phyloP scores from a whole-genome alignment of 2,329 filamentous ascomycete species.

The Venturia pyrina region DNA sequence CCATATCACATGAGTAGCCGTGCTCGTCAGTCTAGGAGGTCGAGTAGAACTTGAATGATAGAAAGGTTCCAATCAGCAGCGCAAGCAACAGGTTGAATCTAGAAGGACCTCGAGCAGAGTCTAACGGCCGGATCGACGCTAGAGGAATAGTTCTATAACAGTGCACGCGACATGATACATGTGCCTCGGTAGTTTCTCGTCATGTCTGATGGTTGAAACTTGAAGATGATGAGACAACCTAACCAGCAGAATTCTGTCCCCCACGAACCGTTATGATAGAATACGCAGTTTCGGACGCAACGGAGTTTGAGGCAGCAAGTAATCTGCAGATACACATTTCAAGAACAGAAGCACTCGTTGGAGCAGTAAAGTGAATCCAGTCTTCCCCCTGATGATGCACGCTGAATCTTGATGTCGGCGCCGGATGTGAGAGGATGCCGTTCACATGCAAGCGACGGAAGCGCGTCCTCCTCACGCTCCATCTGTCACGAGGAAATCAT shows the following conservation, averaged over 20 bases:
- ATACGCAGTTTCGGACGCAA: neutral
- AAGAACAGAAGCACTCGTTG: no score
- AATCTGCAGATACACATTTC: no score
- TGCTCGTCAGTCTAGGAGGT: neutral
- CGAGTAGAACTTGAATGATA: no score
- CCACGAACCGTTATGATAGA: neutral
- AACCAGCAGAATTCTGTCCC: neutral
- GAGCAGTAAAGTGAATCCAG: no score
- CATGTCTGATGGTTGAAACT: neutral
- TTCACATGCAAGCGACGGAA: conserved; percentile 1
- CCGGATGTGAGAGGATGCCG: neutral
- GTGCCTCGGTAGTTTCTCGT: neutral
- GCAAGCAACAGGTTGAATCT: neutral
- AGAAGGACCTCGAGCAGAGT: no score
- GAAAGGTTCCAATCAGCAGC: no score
- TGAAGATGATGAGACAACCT: neutral
- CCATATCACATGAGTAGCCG: neutral
- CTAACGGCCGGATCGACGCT: neutral
- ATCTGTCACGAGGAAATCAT: conserved; percentile 3
- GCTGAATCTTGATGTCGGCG: neutral
- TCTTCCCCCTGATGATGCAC: neutral
- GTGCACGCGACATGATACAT: conserved; percentile 1
- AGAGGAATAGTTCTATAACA: neutral
- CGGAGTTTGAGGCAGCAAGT: neutral
- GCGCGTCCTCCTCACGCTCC: neutral